Percentiles rank a stretch among this genome's conserved stretches.
Conservation (phyloP, 257 asterid genomes). For the Plantago ovata region DNA sequence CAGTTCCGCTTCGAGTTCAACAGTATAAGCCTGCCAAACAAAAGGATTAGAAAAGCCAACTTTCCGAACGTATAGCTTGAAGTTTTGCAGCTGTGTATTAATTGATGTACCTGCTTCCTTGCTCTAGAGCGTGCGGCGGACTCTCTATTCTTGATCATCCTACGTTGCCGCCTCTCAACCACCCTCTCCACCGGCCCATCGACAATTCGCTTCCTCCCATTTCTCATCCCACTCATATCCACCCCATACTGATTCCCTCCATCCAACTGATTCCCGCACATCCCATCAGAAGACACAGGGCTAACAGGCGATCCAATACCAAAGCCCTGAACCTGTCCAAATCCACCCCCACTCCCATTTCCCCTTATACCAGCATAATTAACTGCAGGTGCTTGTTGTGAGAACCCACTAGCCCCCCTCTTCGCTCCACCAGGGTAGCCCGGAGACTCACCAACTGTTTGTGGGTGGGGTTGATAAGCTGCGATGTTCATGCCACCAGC, state of each 20-base stretch:
- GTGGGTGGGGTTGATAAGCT: slow-evolving; percentile 31
- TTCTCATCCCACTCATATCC: slow-evolving; percentile 34
- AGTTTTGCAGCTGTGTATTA: no score
- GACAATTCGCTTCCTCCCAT: slow-evolving; percentile 47
- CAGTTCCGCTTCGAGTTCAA: slow-evolving; percentile 82
- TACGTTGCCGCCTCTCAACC: slow-evolving; percentile 75
- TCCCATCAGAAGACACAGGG: slow-evolving; percentile 59
- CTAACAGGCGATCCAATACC: slow-evolving; percentile 63
- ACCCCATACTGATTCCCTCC: slow-evolving; percentile 38
- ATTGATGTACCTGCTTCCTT: slow-evolving; percentile 56
- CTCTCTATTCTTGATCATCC: slow-evolving; percentile 83
- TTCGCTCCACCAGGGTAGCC: slow-evolving; percentile 34
- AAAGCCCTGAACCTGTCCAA: slow-evolving; percentile 40
- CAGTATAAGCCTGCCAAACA: slow-evolving; percentile 60
- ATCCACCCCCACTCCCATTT: slow-evolving; percentile 52
- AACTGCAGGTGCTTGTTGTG: slow-evolving; percentile 21
- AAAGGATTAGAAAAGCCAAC: background rate
- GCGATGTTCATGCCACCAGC: slow-evolving; percentile 16
- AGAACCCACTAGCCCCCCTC: slow-evolving; percentile 34
- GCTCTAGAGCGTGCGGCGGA: slow-evolving; percentile 91
- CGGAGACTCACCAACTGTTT: slow-evolving; percentile 30
- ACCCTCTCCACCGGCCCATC: slow-evolving; percentile 78
- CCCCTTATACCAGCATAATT: slow-evolving; percentile 51
- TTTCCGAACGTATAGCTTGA: background rate
- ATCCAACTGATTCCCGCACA: slow-evolving; percentile 38